These are phyloP conservation scores for Pseudogymnoascus sp. DNA, from an alignment of 2,329 filamentous ascomycete species.

Conservation along the genomic window DNA sequence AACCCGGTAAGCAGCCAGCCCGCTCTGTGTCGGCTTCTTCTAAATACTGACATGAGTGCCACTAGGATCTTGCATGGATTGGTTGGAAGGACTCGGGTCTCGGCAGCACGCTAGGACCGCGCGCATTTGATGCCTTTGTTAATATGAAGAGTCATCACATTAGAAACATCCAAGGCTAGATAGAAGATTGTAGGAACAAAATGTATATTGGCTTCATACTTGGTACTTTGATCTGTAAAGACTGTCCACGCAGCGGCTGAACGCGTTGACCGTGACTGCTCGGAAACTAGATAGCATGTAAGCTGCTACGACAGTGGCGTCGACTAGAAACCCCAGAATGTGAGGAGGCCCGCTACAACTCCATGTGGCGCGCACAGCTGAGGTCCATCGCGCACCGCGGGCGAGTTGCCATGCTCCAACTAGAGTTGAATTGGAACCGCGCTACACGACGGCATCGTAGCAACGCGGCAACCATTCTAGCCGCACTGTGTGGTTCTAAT, in stretches of 20 bases:
- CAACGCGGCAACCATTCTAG: background rate
- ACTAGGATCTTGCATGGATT: conserved; percentile 79
- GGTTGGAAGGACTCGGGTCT: conserved; percentile 97
- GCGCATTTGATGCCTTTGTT: conserved; percentile 92
- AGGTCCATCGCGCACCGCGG: background rate
- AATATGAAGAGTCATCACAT: conserved; percentile 95
- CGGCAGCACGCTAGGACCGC: conserved; percentile 80
- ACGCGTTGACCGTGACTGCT: background rate
- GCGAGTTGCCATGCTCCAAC: background rate
- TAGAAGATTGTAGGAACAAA: background rate
- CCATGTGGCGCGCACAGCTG: background rate
- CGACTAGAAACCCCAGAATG: background rate
- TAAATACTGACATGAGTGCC: background rate
- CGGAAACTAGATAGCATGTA: background rate
- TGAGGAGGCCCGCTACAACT: background rate
- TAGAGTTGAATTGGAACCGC: background rate
- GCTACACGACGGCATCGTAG: background rate
- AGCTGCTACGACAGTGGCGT: background rate
- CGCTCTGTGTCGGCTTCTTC: background rate
- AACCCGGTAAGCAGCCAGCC: conserved; percentile 49
- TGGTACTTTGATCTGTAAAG: background rate
- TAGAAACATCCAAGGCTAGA: conserved; percentile 65
- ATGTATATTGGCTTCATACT: background rate
- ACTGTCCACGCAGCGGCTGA: background rate
- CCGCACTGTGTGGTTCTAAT: background rate